Conservation (phyloP, 2,329 filamentous ascomycete genomes). For the Septoria petroselini region DNA sequence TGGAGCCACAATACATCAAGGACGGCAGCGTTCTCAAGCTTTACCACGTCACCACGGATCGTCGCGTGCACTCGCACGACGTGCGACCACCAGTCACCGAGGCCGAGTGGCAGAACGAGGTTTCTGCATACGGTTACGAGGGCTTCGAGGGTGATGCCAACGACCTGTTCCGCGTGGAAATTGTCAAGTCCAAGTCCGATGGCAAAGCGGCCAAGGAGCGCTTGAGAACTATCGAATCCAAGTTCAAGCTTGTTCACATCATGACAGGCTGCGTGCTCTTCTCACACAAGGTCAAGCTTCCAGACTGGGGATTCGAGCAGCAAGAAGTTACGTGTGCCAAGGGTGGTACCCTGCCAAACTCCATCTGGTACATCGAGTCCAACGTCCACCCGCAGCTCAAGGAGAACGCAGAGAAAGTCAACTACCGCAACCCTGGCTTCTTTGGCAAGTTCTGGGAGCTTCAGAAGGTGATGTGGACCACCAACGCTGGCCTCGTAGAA, state of each 20-base stretch:
- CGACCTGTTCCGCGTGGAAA: constrained; percentile 91
- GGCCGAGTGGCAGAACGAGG: constrained; percentile 57
- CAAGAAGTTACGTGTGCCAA: constrained; percentile 98
- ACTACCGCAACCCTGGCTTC: constrained; percentile 92
- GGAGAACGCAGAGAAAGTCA: constrained; percentile 81
- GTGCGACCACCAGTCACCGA: constrained; percentile 82
- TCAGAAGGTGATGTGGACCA: constrained; percentile 98
- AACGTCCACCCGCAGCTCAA: constrained; percentile 80
- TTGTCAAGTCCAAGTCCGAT: constrained; percentile 83
- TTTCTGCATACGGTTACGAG: constrained; percentile 91
- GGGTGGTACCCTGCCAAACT: constrained; percentile 89
- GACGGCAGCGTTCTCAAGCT: constrained; percentile 79
- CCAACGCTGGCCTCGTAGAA: constrained; percentile 92
- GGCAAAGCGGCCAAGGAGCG: constrained; percentile 75
- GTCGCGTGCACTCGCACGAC: constrained; percentile 93
- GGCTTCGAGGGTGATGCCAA: constrained; percentile 97
- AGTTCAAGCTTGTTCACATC: constrained; percentile 90
- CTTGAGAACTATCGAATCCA: constrained; percentile 89
- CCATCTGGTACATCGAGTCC: constrained; percentile 91
- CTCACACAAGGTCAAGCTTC: constrained; percentile 98
- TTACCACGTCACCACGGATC: constrained; percentile 78
- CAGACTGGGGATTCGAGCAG: constrained; percentile 96
- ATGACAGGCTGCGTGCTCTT: constrained; percentile 97
- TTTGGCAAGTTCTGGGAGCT: constrained; percentile 97
- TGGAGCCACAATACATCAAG: constrained; percentile 67